These are phyloP conservation scores for Aspergillus nidulans DNA, from an alignment of 495 filamentous ascomycete genomes.

Conservation along the genomic window DNA sequence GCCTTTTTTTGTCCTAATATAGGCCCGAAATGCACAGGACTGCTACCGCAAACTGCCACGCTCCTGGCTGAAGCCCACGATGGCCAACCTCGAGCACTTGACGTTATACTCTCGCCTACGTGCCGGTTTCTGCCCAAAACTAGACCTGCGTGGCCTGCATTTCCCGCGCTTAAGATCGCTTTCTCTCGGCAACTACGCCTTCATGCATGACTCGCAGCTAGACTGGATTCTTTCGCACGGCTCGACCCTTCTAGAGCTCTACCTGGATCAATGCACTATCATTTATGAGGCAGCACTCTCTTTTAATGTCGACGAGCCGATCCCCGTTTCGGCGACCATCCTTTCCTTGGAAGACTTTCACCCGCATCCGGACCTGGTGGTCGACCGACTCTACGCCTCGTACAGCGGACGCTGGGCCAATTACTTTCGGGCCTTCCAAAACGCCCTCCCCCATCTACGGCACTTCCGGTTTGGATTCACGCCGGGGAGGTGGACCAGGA, in stretches of 20 bases:
- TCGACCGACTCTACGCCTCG: background rate
- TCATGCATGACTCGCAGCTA: slow-evolving; percentile 23
- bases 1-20: too few relatives aligned
- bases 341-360: background rate
- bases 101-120: too few relatives aligned
- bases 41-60: too few relatives aligned
- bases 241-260: slow-evolving; percentile 16
- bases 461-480: slow-evolving; percentile 16
- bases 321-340: too few relatives aligned
- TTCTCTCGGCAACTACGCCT: slow-evolving; percentile 18
- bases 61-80: too few relatives aligned
- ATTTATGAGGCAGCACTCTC: too few relatives aligned
- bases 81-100: too few relatives aligned
- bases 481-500: background rate
- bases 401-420: slow-evolving; percentile 22
- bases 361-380: background rate
- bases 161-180: slow-evolving; percentile 23
- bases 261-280: slow-evolving; percentile 20
- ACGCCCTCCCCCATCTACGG: slow-evolving; percentile 11
- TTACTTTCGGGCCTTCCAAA: slow-evolving; percentile 17
- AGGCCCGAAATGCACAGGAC: too few relatives aligned
- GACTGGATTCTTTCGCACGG: slow-evolving; percentile 25
- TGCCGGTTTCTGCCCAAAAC: slow-evolving; percentile 20
- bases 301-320: too few relatives aligned
- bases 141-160: slow-evolving; percentile 14